phyloP scores from a whole-genome alignment of 208 protist genomes.

The Angomonas ambiguus region DNA sequence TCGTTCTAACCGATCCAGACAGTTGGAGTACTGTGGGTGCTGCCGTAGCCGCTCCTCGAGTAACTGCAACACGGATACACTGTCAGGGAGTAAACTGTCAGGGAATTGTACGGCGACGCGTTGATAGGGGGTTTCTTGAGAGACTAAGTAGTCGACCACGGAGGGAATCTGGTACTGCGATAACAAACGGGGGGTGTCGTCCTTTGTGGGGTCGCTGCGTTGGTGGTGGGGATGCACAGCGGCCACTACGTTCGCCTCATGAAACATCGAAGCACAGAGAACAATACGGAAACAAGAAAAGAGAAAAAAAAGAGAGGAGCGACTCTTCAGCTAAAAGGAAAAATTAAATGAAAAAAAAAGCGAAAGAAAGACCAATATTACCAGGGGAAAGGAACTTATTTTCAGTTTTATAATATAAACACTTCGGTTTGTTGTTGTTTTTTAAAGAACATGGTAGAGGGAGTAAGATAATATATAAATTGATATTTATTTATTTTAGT shows the following conservation, averaged over 20 bases:
- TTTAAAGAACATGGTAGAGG: neutral
- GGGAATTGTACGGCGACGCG: conserved; percentile 88
- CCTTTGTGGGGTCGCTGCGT: neutral
- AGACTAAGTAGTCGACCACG: conserved; percentile 23
- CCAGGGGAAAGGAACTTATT: neutral
- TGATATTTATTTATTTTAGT: conserved; percentile 4
- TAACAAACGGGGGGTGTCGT: conserved; percentile 10
- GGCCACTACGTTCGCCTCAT: conserved; percentile 55
- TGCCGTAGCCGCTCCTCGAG: conserved; percentile 37
- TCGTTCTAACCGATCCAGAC: too few relatives aligned
- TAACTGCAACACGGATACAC: conserved; percentile 44
- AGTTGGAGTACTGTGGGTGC: neutral
- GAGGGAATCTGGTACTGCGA: conserved; percentile 22
- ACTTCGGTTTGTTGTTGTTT: too few relatives aligned
- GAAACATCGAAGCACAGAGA: conserved; percentile 47
- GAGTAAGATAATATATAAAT: neutral
- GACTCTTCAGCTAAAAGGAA: too few relatives aligned
- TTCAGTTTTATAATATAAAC: neutral
- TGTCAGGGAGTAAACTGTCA: conserved; percentile 75
- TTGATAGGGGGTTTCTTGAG: conserved; percentile 7
- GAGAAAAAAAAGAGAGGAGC: too few relatives aligned
- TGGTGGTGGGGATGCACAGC: conserved; percentile 7
- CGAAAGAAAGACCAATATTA: neutral
- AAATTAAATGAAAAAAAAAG: conserved; percentile 1
- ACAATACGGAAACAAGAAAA: conserved; percentile 14